phyloP scores from a whole-genome alignment of 371 early-diverging fungal genomes.

The Dinochytrium kinnereticum region DNA sequence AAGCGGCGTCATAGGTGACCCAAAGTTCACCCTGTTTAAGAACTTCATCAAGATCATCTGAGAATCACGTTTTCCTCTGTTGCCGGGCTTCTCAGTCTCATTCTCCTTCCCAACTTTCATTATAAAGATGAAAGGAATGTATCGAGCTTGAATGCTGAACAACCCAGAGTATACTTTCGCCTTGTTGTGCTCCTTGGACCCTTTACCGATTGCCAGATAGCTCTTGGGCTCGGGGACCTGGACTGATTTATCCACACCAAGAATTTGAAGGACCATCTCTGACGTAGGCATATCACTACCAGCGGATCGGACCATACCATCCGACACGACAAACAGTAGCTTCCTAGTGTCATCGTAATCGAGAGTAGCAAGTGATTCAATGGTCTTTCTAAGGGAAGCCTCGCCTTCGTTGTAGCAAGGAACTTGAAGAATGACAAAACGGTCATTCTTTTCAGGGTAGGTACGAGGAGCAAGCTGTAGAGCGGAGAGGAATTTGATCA shows the following conservation, averaged over 20 bases:
- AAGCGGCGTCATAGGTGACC: conserved; percentile 77
- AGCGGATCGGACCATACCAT: conserved; percentile 88
- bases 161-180: conserved; percentile 98
- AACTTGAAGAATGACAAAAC: conserved; percentile 85
- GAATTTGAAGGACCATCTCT: conserved; percentile 92
- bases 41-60: conserved; percentile 99
- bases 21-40: conserved; percentile 94
- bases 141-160: conserved; percentile 84
- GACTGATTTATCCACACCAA: conserved; percentile 81
- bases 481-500: conserved; percentile 93
- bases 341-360: conserved; percentile 97
- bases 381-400: conserved; percentile 78
- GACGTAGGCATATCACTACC: conserved; percentile 98
- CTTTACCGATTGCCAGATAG: conserved; percentile 81
- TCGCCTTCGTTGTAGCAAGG: conserved; percentile 96
- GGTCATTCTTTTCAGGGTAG: conserved; percentile 83
- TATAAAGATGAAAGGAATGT: conserved; percentile 93
- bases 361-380: conserved; percentile 93
- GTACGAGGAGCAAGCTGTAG: conserved; percentile 47
- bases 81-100: conserved; percentile 75
- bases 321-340: conserved; percentile 86
- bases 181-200: conserved; percentile 68
- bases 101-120: conserved; percentile 88
- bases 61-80: conserved; percentile 98
- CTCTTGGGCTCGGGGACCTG: conserved; percentile 85